Conservation (phyloP, 345 rosid genomes). For the Lumnitzera racemosa region DNA sequence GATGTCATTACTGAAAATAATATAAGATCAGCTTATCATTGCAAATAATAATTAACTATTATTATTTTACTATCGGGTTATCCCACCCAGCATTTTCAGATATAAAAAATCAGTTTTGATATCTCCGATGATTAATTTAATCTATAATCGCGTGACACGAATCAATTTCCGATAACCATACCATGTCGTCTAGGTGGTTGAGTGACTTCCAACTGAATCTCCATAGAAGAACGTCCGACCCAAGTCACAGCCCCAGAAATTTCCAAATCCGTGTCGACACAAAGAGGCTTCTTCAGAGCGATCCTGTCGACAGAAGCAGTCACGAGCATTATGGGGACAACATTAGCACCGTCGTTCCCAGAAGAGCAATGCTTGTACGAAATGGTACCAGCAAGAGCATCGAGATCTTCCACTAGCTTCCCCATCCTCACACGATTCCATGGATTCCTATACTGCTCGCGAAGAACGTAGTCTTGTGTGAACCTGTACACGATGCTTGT, state of each 20-base stretch:
- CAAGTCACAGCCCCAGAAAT: constrained; percentile 74
- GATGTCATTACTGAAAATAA: too few relatives aligned
- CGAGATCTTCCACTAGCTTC: constrained; percentile 85
- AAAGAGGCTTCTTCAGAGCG: constrained; percentile 56
- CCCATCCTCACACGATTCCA: constrained; percentile 83
- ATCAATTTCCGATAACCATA: constrained; percentile 2
- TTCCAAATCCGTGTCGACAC: constrained; percentile 44
- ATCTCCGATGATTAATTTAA: neutral
- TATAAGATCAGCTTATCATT: too few relatives aligned
- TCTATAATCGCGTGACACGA: neutral
- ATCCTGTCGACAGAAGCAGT: constrained; percentile 91
- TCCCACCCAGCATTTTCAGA: too few relatives aligned
- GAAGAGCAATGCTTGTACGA: constrained; percentile 67
- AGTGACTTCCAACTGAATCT: constrained; percentile 72
- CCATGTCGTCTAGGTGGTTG: constrained; percentile 39
- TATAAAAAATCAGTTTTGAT: too few relatives aligned
- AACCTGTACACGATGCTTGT: constrained; percentile 63
- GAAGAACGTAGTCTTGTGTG: constrained; percentile 60
- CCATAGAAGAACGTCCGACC: constrained; percentile 91
- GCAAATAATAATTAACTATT: too few relatives aligned
- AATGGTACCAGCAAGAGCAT: constrained; percentile 90
- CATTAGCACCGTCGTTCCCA: constrained; percentile 34
- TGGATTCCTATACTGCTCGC: constrained; percentile 83
- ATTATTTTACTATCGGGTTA: too few relatives aligned
- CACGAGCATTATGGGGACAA: constrained; percentile 63